A percentile compares a stretch with the other conserved stretches of the same genome.
phyloP scores from a whole-genome alignment of 2,329 filamentous ascomycete genomes.

The Aspergillus sojae region DNA sequence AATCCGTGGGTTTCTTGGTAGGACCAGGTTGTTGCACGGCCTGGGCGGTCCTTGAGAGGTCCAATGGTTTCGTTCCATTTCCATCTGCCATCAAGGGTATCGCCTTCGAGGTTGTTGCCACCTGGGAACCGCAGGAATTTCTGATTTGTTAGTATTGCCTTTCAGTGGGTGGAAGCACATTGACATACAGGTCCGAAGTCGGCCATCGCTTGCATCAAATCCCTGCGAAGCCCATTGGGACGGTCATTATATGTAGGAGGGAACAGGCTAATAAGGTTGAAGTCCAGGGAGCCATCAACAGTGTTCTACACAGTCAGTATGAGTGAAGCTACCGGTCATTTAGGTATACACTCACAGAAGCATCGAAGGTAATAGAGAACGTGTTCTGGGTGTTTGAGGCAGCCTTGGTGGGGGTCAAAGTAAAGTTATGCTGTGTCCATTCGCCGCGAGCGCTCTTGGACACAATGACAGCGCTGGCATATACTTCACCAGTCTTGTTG shows the following conservation, averaged over 20 bases:
- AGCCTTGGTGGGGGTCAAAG: slow-evolving; percentile 20
- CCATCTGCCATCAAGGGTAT: slow-evolving; percentile 40
- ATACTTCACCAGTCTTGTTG: slow-evolving; percentile 41
- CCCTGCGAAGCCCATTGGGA: slow-evolving; percentile 54
- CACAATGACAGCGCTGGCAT: slow-evolving; percentile 31
- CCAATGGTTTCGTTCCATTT: slow-evolving; percentile 58
- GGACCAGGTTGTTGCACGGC: slow-evolving; percentile 43
- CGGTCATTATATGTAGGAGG: slow-evolving; percentile 58
- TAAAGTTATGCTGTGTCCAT: slow-evolving; percentile 47
- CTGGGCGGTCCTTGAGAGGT: slow-evolving; percentile 51
- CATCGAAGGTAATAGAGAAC: slow-evolving; percentile 54
- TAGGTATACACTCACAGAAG: slow-evolving; percentile 27
- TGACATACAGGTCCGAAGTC: slow-evolving; percentile 27
- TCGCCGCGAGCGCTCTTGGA: slow-evolving; percentile 43
- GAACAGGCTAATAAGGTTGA: slow-evolving; percentile 57
- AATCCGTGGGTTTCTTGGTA: slow-evolving; percentile 50
- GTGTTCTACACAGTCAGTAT: slow-evolving; percentile 29
- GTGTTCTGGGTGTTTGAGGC: slow-evolving; percentile 52
- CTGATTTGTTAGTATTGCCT: slow-evolving; percentile 37
- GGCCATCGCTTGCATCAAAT: slow-evolving; percentile 49
- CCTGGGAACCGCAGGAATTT: slow-evolving; percentile 55
- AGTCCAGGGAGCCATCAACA: slow-evolving; percentile 47
- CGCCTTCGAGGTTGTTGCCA: slow-evolving; percentile 54
- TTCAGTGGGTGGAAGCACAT: background rate
- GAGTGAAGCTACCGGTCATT: no score